Base-by-base conservation (phyloP, 805 yeast species). In the Ogataea pilisensis region DNA sequence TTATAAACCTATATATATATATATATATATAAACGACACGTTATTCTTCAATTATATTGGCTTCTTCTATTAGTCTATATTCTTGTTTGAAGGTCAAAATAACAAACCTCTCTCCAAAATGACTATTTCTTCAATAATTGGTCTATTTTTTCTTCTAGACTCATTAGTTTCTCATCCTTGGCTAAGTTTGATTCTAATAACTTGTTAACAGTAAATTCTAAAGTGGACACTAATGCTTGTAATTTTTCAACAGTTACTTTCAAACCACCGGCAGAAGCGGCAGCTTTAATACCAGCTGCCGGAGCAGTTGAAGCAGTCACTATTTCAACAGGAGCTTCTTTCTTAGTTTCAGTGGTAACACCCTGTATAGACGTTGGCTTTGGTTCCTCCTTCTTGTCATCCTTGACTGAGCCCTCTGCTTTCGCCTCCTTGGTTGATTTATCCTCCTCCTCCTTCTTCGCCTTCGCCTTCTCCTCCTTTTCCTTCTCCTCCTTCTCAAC, bases 211-310 rank as follows among this genome's bases (percentile, higher is more conserved):
- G 80, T 76, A 0, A 63, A 41, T 57, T 85, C 89, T 35, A 85
- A 68, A 22, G 70, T 66, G 3, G 67, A 65, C 17, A 82, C 88
- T 26, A 85, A 61, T 2, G 64, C 43, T 5, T 84, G 77, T 40
- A 85, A 66, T 47, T 75, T 81, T 48, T 82, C 91, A 25, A 85
- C 81, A 1, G 88, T 78, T 8, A 77, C 82, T 53, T 82, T 82
- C 44, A 85, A 68, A 0, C 89, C 84, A 25, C 84, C 72, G 16
- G 85, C 77, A 21, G 73, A 70, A 22, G 67, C 58, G 14, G 64
- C 54, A 17, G 44, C 48, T 35, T 51, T 38, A 31, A 41, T 14
- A 3, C 46, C 65, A 25, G 83, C 75, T 26, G 68, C 43, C 14
- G 57, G 34, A 11, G 53, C 45, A 16, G 53, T 18, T 13, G 51